These are phyloP conservation scores for Sphagnum contortum DNA, from an alignment of 225 moss, liverwort and hornwort species.

Conservation along the genomic window DNA sequence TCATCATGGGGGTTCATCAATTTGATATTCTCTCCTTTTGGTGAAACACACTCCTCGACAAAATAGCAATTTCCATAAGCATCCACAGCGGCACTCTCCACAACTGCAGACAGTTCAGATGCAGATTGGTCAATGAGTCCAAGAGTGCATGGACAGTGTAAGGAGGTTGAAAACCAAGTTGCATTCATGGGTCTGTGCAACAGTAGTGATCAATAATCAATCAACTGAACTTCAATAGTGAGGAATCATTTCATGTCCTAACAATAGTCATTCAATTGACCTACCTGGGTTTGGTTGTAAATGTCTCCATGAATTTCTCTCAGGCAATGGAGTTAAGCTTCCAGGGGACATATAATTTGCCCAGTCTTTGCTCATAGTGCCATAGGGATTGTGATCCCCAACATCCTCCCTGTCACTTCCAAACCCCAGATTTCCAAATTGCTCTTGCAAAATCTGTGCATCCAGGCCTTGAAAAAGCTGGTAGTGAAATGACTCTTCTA, in stretches of 20 bases:
- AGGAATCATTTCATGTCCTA: too few relatives aligned
- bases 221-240: neutral
- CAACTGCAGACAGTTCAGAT: conserved; percentile 2
- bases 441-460: conserved; percentile 39
- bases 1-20: neutral
- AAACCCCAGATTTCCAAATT: conserved; percentile 19
- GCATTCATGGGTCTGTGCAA: neutral
- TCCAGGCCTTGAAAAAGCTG: conserved; percentile 65
- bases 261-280: conserved; percentile 9
- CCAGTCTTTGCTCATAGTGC: conserved; percentile 29
- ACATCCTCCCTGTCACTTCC: conserved; percentile 22
- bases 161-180: neutral
- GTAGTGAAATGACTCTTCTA: conserved; percentile 42
- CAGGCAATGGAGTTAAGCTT: conserved; percentile 8
- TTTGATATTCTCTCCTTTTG: neutral
- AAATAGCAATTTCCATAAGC: conserved; percentile 19
- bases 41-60: conserved; percentile 13
- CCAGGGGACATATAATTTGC: conserved; percentile 14
- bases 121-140: too few relatives aligned
- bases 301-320: conserved; percentile 30
- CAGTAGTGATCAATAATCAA: neutral
- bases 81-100: conserved; percentile 23
- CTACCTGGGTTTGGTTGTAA: conserved; percentile 37
- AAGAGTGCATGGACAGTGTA: too few relatives aligned
- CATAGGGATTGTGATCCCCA: conserved; percentile 14